These are phyloP conservation scores for Aspergillus kassunensis DNA, from an alignment of 495 filamentous ascomycete species.

Conservation along the genomic window DNA sequence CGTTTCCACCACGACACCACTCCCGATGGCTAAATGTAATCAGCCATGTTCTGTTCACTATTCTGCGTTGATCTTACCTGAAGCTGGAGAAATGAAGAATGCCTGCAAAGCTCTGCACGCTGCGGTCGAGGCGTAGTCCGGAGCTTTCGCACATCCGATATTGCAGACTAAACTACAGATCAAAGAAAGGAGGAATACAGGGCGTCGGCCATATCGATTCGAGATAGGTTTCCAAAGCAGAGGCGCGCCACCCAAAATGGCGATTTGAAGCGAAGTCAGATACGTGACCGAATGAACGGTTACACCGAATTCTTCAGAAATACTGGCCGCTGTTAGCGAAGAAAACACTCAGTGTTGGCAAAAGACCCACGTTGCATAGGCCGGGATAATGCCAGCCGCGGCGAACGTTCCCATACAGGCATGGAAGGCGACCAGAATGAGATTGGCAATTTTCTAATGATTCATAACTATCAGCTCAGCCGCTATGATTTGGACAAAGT, in stretches of 20 bases:
- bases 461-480: not conserved
- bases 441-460: conserved; percentile 47
- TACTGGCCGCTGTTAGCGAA: conserved; percentile 15
- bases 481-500: not conserved
- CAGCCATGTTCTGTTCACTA: not conserved
- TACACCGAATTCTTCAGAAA: conserved; percentile 41
- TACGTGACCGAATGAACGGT: conserved; percentile 46
- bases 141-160: conserved; percentile 41
- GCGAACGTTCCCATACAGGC: conserved; percentile 56
- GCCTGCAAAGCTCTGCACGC: conserved; percentile 48
- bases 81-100: conserved; percentile 50
- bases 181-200: conserved; percentile 47
- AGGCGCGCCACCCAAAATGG: conserved; percentile 47
- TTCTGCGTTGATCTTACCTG: not conserved
- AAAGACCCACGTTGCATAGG: conserved; percentile 30
- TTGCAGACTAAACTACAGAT: conserved; percentile 43
- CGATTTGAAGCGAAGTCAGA: conserved; percentile 50
- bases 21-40: conserved; percentile 40
- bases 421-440: conserved; percentile 52
- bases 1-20: conserved; percentile 50
- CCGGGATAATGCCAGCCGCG: conserved; percentile 50
- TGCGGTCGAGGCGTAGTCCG: conserved; percentile 40
- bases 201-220: conserved; percentile 50
- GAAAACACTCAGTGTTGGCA: not conserved
- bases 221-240: conserved; percentile 55